phyloP scores from a whole-genome alignment of 1,139 yeast genomes.

The Saccharomyces hybrid region DNA sequence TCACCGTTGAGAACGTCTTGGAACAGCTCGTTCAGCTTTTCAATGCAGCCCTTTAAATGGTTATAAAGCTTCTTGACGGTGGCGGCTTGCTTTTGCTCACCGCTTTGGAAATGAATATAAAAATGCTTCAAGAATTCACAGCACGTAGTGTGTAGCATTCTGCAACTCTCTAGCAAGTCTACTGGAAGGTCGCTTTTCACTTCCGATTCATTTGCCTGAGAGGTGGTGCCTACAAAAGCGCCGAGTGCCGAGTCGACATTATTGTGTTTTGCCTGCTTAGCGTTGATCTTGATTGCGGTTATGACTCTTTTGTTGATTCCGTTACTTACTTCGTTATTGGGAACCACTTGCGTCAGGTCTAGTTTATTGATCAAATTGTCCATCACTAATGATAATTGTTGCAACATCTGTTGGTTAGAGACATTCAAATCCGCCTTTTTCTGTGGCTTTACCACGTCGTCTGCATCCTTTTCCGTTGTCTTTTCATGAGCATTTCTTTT shows the following conservation, averaged over 20 bases:
- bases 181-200: slow-evolving; percentile 26
- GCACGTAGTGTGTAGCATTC: slow-evolving; percentile 57
- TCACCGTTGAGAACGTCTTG: slow-evolving; percentile 26
- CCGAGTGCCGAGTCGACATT: slow-evolving; percentile 28
- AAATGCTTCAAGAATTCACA: slow-evolving; percentile 65
- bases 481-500: slow-evolving; percentile 25
- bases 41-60: slow-evolving; percentile 39
- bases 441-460: slow-evolving; percentile 9
- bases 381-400: slow-evolving; percentile 41
- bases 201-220: slow-evolving; percentile 18
- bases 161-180: slow-evolving; percentile 36
- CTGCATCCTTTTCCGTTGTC: slow-evolving; percentile 29
- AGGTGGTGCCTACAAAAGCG: slow-evolving; percentile 18
- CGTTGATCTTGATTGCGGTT: slow-evolving; percentile 47
- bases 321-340: slow-evolving; percentile 15
- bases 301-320: slow-evolving; percentile 34
- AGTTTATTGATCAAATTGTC: slow-evolving; percentile 16
- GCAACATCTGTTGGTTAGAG: slow-evolving; percentile 33
- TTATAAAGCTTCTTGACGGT: slow-evolving; percentile 41
- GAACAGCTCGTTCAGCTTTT: slow-evolving; percentile 24
- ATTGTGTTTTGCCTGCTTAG: slow-evolving; percentile 45
- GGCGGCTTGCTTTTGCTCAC: slow-evolving; percentile 45
- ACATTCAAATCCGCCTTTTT: slow-evolving; percentile 13
- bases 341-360: slow-evolving; percentile 25
- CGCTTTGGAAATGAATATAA: slow-evolving; percentile 56